A percentile compares a stretch with the other conserved stretches of the same genome.
phyloP scores from a whole-genome alignment of 352 stramenopile genomes.

The Phytophthora meadii region DNA sequence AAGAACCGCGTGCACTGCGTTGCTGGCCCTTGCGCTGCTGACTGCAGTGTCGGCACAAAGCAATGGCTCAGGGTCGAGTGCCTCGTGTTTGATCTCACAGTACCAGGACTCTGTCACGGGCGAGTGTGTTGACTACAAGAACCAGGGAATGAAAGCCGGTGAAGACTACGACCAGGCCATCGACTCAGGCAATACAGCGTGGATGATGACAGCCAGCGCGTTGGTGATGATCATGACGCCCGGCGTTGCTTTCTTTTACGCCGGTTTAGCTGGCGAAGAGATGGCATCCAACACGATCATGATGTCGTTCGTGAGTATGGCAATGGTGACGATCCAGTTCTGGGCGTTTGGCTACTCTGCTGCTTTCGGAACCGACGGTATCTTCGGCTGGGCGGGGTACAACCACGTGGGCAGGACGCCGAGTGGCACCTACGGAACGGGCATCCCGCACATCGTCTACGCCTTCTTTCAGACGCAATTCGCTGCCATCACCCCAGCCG shows the following conservation, averaged over 20 bases:
- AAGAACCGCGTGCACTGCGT: constrained; percentile 4
- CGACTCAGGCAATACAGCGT: constrained; percentile 68
- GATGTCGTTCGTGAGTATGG: constrained; percentile 82
- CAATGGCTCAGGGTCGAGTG: constrained; percentile 27
- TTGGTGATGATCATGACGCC: constrained; percentile 82
- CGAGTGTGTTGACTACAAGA: constrained; percentile 49
- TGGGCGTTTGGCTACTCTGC: constrained; percentile 79
- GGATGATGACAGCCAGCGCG: constrained; percentile 58
- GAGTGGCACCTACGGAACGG: constrained; percentile 54
- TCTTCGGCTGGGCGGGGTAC: constrained; percentile 69
- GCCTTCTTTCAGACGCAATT: constrained; percentile 85
- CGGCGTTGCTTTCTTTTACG: constrained; percentile 83
- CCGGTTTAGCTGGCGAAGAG: constrained; percentile 68
- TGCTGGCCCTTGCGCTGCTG: constrained; percentile 23
- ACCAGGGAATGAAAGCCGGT: constrained; percentile 40
- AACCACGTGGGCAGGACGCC: constrained; percentile 55
- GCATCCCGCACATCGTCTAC: constrained; percentile 75
- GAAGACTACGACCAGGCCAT: constrained; percentile 39
- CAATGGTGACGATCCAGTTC: constrained; percentile 85
- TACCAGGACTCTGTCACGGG: constrained; percentile 42
- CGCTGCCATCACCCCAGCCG: constrained; percentile 75
- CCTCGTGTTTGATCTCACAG: constrained; percentile 32
- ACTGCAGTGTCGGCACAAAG: constrained; percentile 41
- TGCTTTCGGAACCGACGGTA: constrained; percentile 59
- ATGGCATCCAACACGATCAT: constrained; percentile 86